These are phyloP conservation scores for Aureobasidium sp. DNA, from an alignment of 2,329 filamentous ascomycete species.

Conservation along the genomic window DNA sequence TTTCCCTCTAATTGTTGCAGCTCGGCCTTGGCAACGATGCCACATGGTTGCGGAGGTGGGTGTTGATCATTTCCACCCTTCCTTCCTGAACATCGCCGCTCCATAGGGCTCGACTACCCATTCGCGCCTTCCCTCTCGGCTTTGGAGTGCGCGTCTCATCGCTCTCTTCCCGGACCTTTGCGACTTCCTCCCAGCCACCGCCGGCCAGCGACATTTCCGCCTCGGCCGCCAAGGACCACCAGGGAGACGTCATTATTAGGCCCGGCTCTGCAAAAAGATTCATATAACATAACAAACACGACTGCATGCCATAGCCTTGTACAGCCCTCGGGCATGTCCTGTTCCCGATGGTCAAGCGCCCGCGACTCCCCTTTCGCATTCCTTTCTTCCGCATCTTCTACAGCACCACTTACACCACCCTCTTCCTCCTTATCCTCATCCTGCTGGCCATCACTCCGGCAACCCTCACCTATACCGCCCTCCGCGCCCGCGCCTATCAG, in stretches of 20 bases:
- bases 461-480: constrained; percentile 69
- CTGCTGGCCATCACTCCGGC: constrained; percentile 72
- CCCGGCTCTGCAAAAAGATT: neutral
- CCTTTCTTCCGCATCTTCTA: constrained; percentile 74
- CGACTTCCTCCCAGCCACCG: neutral
- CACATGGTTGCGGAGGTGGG: neutral
- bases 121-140: neutral
- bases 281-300: neutral
- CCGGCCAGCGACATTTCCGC: neutral
- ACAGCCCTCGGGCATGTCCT: constrained; percentile 4
- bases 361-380: constrained; percentile 32
- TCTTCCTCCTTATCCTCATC: constrained; percentile 63
- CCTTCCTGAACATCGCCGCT: neutral
- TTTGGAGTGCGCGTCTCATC: neutral
- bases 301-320: constrained; percentile 5
- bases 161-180: neutral
- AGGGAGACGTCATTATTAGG: neutral
- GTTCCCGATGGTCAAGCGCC: constrained; percentile 8
- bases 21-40: neutral
- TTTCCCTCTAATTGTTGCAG: neutral
- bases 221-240: neutral
- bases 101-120: neutral
- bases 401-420: constrained; percentile 63
- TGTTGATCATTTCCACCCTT: neutral
- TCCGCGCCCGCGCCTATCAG: constrained; percentile 55